phyloP scores from a whole-genome alignment of 352 stramenopile species.

The Globisporangium polare region DNA sequence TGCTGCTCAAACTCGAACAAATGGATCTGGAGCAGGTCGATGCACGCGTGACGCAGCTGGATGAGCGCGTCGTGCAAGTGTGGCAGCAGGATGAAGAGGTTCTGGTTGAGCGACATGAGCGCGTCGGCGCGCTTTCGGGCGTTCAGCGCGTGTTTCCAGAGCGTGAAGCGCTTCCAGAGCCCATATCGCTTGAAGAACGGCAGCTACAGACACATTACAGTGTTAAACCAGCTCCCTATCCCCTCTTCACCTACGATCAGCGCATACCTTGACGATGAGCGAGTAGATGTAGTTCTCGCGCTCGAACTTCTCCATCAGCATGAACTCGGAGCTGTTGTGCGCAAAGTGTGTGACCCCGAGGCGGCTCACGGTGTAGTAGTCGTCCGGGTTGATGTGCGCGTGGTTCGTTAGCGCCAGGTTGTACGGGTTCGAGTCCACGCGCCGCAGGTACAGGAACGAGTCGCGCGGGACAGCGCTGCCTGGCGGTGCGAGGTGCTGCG shows the following conservation, averaged over 20 bases:
- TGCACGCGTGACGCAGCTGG: constrained; percentile 56
- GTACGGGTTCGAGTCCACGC: constrained; percentile 76
- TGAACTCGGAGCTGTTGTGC: constrained; percentile 80
- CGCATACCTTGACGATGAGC: constrained; percentile 58
- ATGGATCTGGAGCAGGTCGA: constrained; percentile 33
- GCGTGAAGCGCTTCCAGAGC: constrained; percentile 88
- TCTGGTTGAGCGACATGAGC: constrained; percentile 50
- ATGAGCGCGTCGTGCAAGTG: constrained; percentile 80
- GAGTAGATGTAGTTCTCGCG: constrained; percentile 90
- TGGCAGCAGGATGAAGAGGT: constrained; percentile 87
- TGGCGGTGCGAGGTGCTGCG: background rate
- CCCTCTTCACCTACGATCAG: no score
- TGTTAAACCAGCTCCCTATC: background rate
- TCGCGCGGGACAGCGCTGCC: constrained; percentile 27
- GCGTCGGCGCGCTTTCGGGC: constrained; percentile 33
- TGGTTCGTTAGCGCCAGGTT: constrained; percentile 65
- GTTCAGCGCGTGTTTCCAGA: constrained; percentile 84
- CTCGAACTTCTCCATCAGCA: constrained; percentile 86
- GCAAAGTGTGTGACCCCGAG: constrained; percentile 89
- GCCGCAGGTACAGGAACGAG: constrained; percentile 73
- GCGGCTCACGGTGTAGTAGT: constrained; percentile 91
- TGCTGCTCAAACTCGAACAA: constrained; percentile 43
- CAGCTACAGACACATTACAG: constrained; percentile 27
- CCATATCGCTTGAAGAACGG: constrained; percentile 89
- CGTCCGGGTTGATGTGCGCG: constrained; percentile 53